Base-by-base conservation (phyloP, 2,329 filamentous ascomycete species). In the Orbilia ellipsospora region DNA sequence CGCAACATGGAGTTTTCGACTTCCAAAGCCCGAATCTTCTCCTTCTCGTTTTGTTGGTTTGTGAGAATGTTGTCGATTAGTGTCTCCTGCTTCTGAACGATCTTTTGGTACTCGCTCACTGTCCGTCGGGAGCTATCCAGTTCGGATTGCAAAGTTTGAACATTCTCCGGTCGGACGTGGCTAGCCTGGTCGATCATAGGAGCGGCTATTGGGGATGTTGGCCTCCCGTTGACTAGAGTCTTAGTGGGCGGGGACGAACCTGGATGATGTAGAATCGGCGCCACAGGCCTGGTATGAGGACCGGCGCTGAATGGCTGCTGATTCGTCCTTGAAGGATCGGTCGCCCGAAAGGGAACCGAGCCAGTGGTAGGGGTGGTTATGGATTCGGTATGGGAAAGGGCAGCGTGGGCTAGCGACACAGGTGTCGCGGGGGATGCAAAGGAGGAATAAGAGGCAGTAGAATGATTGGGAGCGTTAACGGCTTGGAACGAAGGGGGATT, bases 1-100 rank as follows among this genome's bases (percentile, higher is more conserved):
- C 70, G 70, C 10, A 74, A 54, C 45, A 74, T 44, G 4, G 36
- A 40, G 23, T 74, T 74, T 20, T 74, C 70, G 26, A 55, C 48
- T 40, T 74, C 63, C 31, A 74, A 57, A 5, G 59, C 50, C 31
- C 65, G 56, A 31, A 74, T 68, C 64, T 64, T 74, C 40, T 74
- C 64, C 48, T 74, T 74, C 26, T 74, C 70, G n/a, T 57, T 74
- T 40, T 74, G 70, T 52, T 74, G 70, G 50, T 67, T 74, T 26
- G 63, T 68, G 51, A 74, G 70, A 16, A 74, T 74, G 20, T 68
- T 74, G 26, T 74, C 70, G 10, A 74, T 74, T 31, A 74, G 40
- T n/a, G 70, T 74, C 44, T 74, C 70, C 45, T 74, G 70, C 52
- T 74, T 74, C 52, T 74, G 70, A 7, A 74, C 70, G 28, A 74